These are phyloP conservation scores for Puya raimondii DNA, from an alignment of 176 grass and related monocot genomes.

Conservation along the genomic window DNA sequence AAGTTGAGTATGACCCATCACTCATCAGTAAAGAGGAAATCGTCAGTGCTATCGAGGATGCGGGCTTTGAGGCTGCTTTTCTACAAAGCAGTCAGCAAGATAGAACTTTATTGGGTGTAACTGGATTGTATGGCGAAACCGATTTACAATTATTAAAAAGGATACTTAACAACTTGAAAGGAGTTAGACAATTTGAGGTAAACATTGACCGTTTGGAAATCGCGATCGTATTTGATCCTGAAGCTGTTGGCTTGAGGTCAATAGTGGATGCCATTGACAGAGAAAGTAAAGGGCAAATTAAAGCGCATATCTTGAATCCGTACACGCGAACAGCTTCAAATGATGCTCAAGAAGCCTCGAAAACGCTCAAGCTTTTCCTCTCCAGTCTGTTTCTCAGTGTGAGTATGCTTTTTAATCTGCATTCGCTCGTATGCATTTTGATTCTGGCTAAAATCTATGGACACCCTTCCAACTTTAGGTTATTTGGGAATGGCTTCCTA, in stretches of 20 bases:
- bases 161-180: slow-evolving; percentile 50
- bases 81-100: slow-evolving; percentile 80
- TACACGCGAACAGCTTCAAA: slow-evolving; percentile 68
- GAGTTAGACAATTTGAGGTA: slow-evolving; percentile 50
- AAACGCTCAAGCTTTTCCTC: slow-evolving; percentile 76
- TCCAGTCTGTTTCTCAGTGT: slow-evolving; percentile 87
- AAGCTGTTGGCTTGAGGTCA: slow-evolving; percentile 60
- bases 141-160: slow-evolving; percentile 45
- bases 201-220: slow-evolving; percentile 49
- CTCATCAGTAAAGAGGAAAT: slow-evolving; percentile 77
- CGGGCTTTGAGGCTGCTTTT: slow-evolving; percentile 89
- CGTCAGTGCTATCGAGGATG: slow-evolving; percentile 82
- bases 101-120: slow-evolving; percentile 58
- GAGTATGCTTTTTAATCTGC: slow-evolving; percentile 32
- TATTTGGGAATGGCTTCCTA: not conserved
- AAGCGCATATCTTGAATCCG: slow-evolving; percentile 61
- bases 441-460: no score
- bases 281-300: slow-evolving; percentile 57
- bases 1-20: slow-evolving; percentile 52
- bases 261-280: slow-evolving; percentile 71
- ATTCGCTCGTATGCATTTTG: no score
- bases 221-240: slow-evolving; percentile 71
- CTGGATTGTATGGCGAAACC: slow-evolving; percentile 33
- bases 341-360: slow-evolving; percentile 77
- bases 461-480: not conserved